These are phyloP conservation scores for Podila epigama DNA, from an alignment of 192 early-diverging fungal genomes.

Conservation along the genomic window DNA sequence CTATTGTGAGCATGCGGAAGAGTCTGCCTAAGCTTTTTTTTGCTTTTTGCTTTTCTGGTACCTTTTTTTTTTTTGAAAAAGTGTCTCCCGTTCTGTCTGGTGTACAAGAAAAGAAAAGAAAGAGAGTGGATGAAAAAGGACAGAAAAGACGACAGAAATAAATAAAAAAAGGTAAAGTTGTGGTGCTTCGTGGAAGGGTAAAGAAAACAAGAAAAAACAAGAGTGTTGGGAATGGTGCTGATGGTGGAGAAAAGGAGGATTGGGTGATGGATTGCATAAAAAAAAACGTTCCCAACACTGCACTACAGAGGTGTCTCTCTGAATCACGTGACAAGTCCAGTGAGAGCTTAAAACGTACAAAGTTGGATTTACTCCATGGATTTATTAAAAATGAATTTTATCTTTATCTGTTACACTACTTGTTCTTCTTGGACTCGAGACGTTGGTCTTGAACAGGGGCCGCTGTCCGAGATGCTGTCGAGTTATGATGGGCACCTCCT, in stretches of 20 bases:
- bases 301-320: too few relatives aligned
- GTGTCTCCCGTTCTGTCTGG: too few relatives aligned
- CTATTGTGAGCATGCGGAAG: too few relatives aligned
- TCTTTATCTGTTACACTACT: conserved; percentile 2
- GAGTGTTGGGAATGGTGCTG: neutral
- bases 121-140: neutral
- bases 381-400: neutral
- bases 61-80: too few relatives aligned
- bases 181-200: too few relatives aligned
- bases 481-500: neutral
- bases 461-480: neutral
- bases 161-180: neutral
- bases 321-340: too few relatives aligned
- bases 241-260: too few relatives aligned
- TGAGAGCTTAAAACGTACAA: too few relatives aligned
- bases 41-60: too few relatives aligned
- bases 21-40: too few relatives aligned
- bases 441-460: neutral
- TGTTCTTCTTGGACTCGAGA: conserved; percentile 25
- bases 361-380: neutral
- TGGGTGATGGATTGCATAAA: too few relatives aligned
- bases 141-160: neutral
- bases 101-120: neutral
- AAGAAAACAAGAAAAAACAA: neutral
- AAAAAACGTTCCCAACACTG: too few relatives aligned